Evolutionary conservation across 1,284 basidiomycete species (phyloP), one percentile per base, ranked within the genome.

Genomic region (Phellopilus nigrolimitatus): DNA sequence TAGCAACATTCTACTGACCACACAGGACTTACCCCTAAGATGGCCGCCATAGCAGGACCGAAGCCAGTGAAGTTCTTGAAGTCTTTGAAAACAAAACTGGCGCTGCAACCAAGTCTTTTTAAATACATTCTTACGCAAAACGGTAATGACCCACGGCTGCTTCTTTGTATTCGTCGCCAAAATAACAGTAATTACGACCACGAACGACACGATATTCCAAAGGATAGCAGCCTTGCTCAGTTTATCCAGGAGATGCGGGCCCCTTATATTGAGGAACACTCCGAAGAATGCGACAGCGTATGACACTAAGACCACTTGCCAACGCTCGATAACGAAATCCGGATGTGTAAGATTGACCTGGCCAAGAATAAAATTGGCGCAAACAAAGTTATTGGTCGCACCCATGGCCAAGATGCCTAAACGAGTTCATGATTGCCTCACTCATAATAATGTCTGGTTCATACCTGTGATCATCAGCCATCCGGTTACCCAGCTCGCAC

Each of bases 11-110:
- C 21, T 22, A 17, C 9, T 13, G 8, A 25, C 21, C 2, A 10
- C 31, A n/a, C 19, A 41, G 25, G 4, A 17, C 25, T 37, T 25
- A 54, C 53, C 27, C 53, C 53, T 28, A 54, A 30, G n/a, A 54
- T 46, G 22, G 53, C 53, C 9, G 53, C 53, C 53, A 54, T 54
- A 8, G 53, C 53, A 24, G 53, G 53, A 4, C 53, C 53, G 31
- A 54, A 54, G 15, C 53, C 53, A 12, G 53, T 54, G 22, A 50
- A 50, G 19, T 54, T 54, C 25, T 54, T 47, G 28, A 54, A 54
- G 4, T 54, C 47, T 34, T 50, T 28, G 48, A 54, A 54, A 13
- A 54, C 53, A 31, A 54, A 54, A 15, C 36, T 47, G 24, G 53
- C 48, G 36, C 53, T 54, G 12, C 12, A 40, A 25, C 17, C 9